A percentile compares a stretch with the other conserved stretches of the same genome.
Evolutionary conservation across 106 monocot genomes (phyloP).

Genomic region (Hemerocallis citrina): DNA sequence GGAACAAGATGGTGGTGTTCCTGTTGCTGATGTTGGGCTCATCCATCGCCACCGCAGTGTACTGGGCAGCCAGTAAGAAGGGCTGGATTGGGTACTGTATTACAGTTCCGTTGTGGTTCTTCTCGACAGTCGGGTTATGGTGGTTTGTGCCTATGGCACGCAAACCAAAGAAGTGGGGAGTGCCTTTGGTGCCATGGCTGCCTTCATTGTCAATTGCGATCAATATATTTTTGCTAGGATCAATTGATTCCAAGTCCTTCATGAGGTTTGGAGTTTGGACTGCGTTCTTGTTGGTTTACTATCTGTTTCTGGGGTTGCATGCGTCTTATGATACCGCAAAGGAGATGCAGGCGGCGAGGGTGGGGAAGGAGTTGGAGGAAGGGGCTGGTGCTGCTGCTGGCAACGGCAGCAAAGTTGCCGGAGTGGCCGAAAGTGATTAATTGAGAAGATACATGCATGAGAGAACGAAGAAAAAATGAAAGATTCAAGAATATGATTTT

Average conservation of each 20-base stretch:
- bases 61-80: constrained; percentile 22
- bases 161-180: constrained; percentile 56
- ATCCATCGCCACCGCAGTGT: constrained; percentile 36
- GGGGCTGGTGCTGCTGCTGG: too few relatives aligned
- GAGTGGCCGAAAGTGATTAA: too few relatives aligned
- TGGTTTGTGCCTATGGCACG: constrained; percentile 50
- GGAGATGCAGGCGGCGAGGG: constrained; percentile 1
- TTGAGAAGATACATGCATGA: too few relatives aligned
- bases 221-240: constrained; percentile 67
- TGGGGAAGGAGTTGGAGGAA: constrained; percentile 16
- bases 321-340: constrained; percentile 70
- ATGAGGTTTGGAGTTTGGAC: constrained; percentile 62
- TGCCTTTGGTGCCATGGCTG: constrained; percentile 80
- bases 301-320: constrained; percentile 58
- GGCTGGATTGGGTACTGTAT: constrained; percentile 40
- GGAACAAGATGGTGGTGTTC: constrained; percentile 31
- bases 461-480: too few relatives aligned
- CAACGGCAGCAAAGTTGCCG: too few relatives aligned
- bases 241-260: constrained; percentile 66
- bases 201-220: constrained; percentile 64
- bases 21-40: constrained; percentile 34
- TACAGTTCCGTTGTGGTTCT: constrained; percentile 45
- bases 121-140: constrained; percentile 30
- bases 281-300: constrained; percentile 44
- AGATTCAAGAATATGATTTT: too few relatives aligned